Conservation (phyloP, 495 filamentous ascomycete genomes). For the Penicillium lividum region DNA sequence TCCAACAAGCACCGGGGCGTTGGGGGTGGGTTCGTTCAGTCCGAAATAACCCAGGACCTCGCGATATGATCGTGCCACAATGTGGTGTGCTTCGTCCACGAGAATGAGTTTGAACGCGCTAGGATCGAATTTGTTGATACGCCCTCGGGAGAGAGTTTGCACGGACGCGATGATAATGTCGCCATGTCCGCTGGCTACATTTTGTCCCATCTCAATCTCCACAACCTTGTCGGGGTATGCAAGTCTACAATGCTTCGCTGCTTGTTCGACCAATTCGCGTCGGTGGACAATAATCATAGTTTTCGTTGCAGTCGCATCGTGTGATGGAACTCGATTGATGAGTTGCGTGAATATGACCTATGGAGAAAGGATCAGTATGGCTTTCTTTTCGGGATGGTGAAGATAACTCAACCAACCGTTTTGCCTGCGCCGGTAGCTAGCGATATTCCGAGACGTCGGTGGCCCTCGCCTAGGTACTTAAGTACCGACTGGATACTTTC, state of each 20-base stretch:
- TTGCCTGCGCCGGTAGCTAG: conserved; percentile 92
- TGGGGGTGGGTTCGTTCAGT: conserved; percentile 50
- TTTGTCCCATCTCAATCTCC: conserved; percentile 87
- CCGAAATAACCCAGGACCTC: conserved; percentile 72
- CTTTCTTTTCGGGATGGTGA: background rate
- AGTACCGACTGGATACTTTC: conserved; percentile 90
- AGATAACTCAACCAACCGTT: conserved; percentile 57
- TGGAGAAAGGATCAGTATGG: conserved; percentile 4
- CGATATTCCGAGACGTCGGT: conserved; percentile 83
- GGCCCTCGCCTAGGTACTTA: conserved; percentile 65
- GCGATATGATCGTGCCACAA: conserved; percentile 80
- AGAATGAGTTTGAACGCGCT: conserved; percentile 81
- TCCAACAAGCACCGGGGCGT: conserved; percentile 76
- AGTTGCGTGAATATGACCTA: conserved; percentile 96
- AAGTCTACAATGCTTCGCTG: conserved; percentile 74
- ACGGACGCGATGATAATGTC: conserved; percentile 96
- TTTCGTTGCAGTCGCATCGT: conserved; percentile 60
- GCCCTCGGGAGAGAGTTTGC: conserved; percentile 69
- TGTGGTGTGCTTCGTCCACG: conserved; percentile 98
- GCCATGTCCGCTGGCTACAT: conserved; percentile 70
- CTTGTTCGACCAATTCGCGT: conserved; percentile 94
- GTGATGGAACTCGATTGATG: conserved; percentile 71
- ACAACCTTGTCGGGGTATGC: conserved; percentile 78
- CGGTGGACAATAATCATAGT: conserved; percentile 93
- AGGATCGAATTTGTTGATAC: conserved; percentile 81